Base-by-base conservation (phyloP, 352 stramenopile species). In the Globisporangium sylvaticum region DNA sequence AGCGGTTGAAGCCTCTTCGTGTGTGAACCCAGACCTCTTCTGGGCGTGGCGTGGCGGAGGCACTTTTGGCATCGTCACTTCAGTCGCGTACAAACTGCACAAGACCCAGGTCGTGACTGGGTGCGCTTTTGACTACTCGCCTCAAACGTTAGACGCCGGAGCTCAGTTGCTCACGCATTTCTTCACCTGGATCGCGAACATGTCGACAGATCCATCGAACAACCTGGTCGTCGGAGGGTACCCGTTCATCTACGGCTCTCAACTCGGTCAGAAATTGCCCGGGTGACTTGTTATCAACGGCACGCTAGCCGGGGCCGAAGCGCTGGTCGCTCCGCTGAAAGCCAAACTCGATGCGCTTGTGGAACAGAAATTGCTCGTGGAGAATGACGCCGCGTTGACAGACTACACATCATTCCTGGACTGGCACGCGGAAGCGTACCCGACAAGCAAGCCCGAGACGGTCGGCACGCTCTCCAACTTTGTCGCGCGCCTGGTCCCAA, bases 11-110 rank as follows among this genome's bases (percentile, higher is more conserved):
- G 58, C 58, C 1, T 64, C 58, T 10, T 25, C 58, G 12, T 64
- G 58, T 15, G 1, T 24, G 44, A 64, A 64, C 15, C 24, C 58
- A 4, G 58, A 64, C 25, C 24, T 64, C 12, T 64, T 64, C 58
- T 64, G 58, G 58, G 42, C 58, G 1, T n/a, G 56, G 37, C 58
- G 58, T 34, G 58, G 58, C 18, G 58, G 58, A 15, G 39, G 58
- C 29, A 46, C 58, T 12, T 64, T 37, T 10, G 58, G 58, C 4
- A 31, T 64, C 25, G 58, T 57, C 6, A 64, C 58, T 8, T 42
- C 58, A 1, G 58, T 46, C 5, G 32, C n/a, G 10, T 62, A 62
- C 56, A 62, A 25, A 5, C 34, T 62, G 1, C 15, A 53, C 34
- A 15, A 12, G 3, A 52, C 52, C n/a, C 56, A 62, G 20, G 12